A percentile compares a stretch with the other conserved stretches of the same genome.
phyloP scores from a whole-genome alignment of 139 green algal genomes.

The Coelastrella sp. region DNA sequence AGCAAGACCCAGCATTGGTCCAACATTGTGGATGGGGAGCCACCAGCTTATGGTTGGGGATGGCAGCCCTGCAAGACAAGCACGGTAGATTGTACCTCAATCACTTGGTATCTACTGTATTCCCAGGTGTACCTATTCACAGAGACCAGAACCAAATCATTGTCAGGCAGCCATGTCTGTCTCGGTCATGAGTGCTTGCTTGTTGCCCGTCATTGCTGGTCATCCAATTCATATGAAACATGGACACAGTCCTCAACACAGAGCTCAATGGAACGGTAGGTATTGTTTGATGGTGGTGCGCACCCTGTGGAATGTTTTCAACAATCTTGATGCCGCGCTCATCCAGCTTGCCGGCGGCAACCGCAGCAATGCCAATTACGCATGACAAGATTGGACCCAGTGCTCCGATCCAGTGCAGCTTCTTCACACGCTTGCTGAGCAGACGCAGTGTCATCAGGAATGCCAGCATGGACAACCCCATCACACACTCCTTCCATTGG shows the following conservation, averaged over 20 bases:
- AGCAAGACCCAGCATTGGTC: slow-evolving; percentile 48
- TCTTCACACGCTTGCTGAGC: slow-evolving; percentile 48
- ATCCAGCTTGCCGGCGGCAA: slow-evolving; percentile 40
- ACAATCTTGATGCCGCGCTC: slow-evolving; percentile 55
- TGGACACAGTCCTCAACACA: no score
- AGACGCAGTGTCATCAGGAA: slow-evolving; percentile 62
- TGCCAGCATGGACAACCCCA: slow-evolving; percentile 57
- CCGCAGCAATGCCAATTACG: slow-evolving; percentile 48
- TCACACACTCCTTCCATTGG: slow-evolving; percentile 67
- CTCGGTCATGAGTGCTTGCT: no score
- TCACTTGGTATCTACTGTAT: no score
- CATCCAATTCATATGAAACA: no score
- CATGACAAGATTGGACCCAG: slow-evolving; percentile 62
- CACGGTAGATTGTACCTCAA: not conserved
- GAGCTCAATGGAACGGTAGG: no score
- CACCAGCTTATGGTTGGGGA: slow-evolving; percentile 51
- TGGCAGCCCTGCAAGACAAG: slow-evolving; percentile 50
- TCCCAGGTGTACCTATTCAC: no score
- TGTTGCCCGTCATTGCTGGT: no score
- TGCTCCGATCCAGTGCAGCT: slow-evolving; percentile 53
- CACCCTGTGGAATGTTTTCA: slow-evolving; percentile 55
- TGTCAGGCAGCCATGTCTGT: no score
- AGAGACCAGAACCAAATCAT: no score
- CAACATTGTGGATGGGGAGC: slow-evolving; percentile 53
- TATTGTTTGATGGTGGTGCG: no score